Evolutionary conservation across 1,284 basidiomycete species (phyloP), one percentile per base, ranked within the genome.

Genomic region (Erythrobasidium hasegawianum): DNA sequence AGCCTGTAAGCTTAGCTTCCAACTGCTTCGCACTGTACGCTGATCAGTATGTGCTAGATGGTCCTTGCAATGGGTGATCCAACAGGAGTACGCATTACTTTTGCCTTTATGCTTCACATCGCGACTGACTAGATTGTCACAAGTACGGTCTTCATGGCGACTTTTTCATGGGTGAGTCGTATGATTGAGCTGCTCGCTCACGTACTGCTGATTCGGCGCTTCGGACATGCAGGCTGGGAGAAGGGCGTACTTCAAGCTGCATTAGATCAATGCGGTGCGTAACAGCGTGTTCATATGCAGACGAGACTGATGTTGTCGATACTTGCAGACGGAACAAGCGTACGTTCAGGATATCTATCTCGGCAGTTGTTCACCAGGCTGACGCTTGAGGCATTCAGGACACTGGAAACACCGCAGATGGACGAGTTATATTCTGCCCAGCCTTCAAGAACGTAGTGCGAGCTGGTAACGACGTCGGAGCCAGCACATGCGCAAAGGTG

Each of bases 21-120:
- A n/a, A n/a, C 5, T 47, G 43, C 43, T 47, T 5, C n/a, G n/a
- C n/a, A n/a, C n/a, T n/a, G n/a, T 14, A 47, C 14, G 43, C 43
- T 47, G 16, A 47, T 24, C 16, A 16, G 5, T 5, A 18, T n/a
- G 7, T n/a, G 16, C 43, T 24, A 47, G 43, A 47, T 47, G 43
- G 43, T 47, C 14, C 22, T 47, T n/a, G 43, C 43, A 5, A 47
- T 47, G 43, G 43, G 43, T 47, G 43, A 47, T 24, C 43, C 43
- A 24, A 47, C 43, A 16, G 43, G 43, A n/a, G 43, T 47, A 24
- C 5, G 43, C 16, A 24, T 5, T 5, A 5, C n/a, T 18, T 16
- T 47, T 14, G n/a, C n/a, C n/a, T n/a, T n/a, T n/a, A n/a, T n/a
- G n/a, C n/a, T n/a, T n/a, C n/a, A n/a, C n/a, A n/a, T n/a, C n/a